Percentiles rank a stretch among this genome's conserved stretches.
Conservation (phyloP, 1,284 basidiomycete species). For the Ganoderma multipileum region DNA sequence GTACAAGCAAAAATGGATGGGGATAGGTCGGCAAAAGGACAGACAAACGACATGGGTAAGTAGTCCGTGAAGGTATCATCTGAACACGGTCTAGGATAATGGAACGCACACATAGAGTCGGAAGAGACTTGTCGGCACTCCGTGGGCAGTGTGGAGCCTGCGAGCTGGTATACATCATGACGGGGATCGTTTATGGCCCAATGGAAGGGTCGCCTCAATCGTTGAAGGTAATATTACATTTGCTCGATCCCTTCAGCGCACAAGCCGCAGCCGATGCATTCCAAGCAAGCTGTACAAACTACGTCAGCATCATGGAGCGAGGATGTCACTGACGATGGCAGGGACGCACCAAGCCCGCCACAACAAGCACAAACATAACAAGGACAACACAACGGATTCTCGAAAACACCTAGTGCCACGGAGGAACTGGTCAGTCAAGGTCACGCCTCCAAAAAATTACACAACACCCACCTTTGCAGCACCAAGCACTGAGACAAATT, state of each 20-base stretch:
- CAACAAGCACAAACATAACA: constrained; percentile 34
- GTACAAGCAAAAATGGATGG: neutral
- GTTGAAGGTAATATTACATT: constrained; percentile 10
- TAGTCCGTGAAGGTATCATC: neutral
- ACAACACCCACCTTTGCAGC: constrained; percentile 25
- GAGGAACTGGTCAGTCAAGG: neutral
- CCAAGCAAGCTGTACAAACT: constrained; percentile 24
- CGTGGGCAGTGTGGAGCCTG: neutral
- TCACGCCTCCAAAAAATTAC: neutral
- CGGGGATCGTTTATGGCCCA: neutral
- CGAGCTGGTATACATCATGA: neutral
- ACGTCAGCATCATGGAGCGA: neutral
- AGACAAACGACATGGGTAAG: neutral
- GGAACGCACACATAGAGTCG: neutral
- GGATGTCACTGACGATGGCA: neutral
- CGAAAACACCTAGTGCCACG: constrained; percentile 19
- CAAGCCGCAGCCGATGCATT: constrained; percentile 31
- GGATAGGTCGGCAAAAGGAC: neutral
- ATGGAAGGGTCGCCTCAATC: neutral
- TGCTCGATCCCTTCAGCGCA: constrained; percentile 31
- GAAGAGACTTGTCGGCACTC: neutral
- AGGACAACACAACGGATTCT: constrained; percentile 33
- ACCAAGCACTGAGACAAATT: constrained; percentile 32
- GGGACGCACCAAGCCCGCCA: constrained; percentile 30
- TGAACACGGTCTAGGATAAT: neutral